Conservation (phyloP, 768 basidiomycete species). For the Galerina marginata region DNA sequence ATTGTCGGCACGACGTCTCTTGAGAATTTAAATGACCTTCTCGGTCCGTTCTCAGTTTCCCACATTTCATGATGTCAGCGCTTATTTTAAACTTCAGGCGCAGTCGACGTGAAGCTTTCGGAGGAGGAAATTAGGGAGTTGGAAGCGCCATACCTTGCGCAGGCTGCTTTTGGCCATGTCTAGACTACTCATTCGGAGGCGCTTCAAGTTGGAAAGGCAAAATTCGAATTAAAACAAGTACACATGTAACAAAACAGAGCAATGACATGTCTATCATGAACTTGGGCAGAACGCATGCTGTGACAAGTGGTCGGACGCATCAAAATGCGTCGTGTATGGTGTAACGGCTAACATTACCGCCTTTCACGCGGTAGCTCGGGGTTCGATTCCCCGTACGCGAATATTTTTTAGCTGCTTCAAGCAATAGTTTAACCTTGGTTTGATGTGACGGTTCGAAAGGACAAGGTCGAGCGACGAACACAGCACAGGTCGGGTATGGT, state of each 20-base stretch:
- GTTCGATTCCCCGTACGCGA: conserved; percentile 61
- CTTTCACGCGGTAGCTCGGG: conserved; percentile 62
- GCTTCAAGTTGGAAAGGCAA: no score
- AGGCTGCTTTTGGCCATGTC: conserved; percentile 26
- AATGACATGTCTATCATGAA: no score
- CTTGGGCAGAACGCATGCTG: not conserved
- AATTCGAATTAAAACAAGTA: no score
- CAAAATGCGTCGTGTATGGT: conserved; percentile 42
- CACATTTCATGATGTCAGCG: not conserved
- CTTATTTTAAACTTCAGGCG: conserved; percentile 18
- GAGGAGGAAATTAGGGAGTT: conserved; percentile 34
- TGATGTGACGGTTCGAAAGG: no score
- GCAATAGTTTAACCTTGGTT: no score
- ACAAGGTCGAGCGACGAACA: no score
- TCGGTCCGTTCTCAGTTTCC: conserved; percentile 35
- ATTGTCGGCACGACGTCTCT: conserved; percentile 61
- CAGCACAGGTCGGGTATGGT: conserved; percentile 50
- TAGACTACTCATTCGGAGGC: conserved; percentile 11
- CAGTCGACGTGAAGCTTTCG: conserved; percentile 29
- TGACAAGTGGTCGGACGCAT: not conserved
- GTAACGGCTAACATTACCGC: conserved; percentile 70
- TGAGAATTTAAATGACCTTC: conserved; percentile 56
- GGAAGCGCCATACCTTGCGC: conserved; percentile 28
- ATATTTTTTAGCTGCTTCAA: conserved; percentile 6
- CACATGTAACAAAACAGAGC: no score